Percentiles rank a stretch among this genome's conserved stretches.
These are phyloP conservation scores for Truncatella angustata DNA, from an alignment of 2,329 filamentous ascomycete genomes.

Conservation along the genomic window DNA sequence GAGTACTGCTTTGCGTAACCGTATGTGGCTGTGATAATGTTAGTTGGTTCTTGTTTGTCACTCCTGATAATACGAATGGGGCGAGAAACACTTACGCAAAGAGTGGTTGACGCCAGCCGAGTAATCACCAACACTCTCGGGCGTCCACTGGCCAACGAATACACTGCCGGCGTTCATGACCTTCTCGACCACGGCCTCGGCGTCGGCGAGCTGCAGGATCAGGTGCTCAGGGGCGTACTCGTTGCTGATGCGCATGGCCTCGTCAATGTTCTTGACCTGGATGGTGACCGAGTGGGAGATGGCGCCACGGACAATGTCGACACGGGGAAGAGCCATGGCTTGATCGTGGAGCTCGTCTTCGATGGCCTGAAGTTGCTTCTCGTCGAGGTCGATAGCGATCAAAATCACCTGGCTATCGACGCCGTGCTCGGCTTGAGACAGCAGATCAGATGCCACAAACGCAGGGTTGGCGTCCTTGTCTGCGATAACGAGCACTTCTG, in stretches of 20 bases:
- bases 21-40: constrained; percentile 72
- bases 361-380: constrained; percentile 73
- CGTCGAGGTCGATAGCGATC: constrained; percentile 77
- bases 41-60: constrained; percentile 13
- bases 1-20: constrained; percentile 99
- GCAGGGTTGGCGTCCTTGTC: constrained; percentile 85
- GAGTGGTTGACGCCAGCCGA: constrained; percentile 98
- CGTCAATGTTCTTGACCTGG: constrained; percentile 65
- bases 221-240: constrained; percentile 94
- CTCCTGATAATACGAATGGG: not conserved
- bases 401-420: constrained; percentile 94
- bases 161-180: constrained; percentile 95
- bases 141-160: constrained; percentile 94
- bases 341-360: constrained; percentile 89
- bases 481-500: constrained; percentile 93
- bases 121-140: constrained; percentile 97
- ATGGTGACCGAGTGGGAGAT: constrained; percentile 93
- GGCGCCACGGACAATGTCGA: constrained; percentile 87
- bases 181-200: constrained; percentile 69
- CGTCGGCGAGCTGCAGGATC: constrained; percentile 83
- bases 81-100: constrained; percentile 67
- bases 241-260: constrained; percentile 83
- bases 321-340: constrained; percentile 80
- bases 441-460: constrained; percentile 91
- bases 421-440: constrained; percentile 95